Evolutionary conservation across 2,329 filamentous ascomycete genomes (phyloP), one percentile per base, ranked within the genome.

Genomic region (Leptographium galeiforme): DNA sequence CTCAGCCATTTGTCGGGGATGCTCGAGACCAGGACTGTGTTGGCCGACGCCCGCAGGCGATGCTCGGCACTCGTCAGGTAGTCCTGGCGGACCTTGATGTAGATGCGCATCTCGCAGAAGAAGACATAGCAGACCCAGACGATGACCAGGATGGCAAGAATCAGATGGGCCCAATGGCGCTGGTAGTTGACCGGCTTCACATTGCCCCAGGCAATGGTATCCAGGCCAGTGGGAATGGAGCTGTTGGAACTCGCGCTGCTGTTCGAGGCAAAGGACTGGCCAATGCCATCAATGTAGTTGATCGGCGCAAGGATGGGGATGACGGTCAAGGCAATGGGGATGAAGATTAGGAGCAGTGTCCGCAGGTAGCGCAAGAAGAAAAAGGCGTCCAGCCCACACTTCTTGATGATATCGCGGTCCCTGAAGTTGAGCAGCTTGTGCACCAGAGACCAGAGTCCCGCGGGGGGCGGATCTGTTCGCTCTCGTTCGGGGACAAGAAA

Each of bases 1-100:
- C 79, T 89, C 8, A 95, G 79, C 93, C 93, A 98, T 63, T 94
- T 95, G 43, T 78, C 73, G 1, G 93, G 93, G 51, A 98, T 95
- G 12, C 85, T 85, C 58, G 85, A 93, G 51, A 98, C 89, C 7
- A 98, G 76, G 48, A 98, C 91, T 0, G 93, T 98, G 7, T 91
- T 98, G 2, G 93, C 91, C 16, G 91, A 97, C 18, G 93, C 93
- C 47, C 88, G 82, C 18, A 98, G 77, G 19, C 93, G 87, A 68
- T 98, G 93, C 67, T 97, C 88, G 3, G 93, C 91, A 53, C 89
- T 93, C 0, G 93, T 97, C 54, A 98, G 74, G 62, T 94, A 95
- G 52, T 94, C 89, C 67, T 98, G 93, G 57, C 93, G 86, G 50
- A 98, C 79, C 60, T 94, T 89, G 67, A 97, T 85, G 64, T 95